phyloP scores from a whole-genome alignment of 169 alveolate species.

The Babesia sp. region DNA sequence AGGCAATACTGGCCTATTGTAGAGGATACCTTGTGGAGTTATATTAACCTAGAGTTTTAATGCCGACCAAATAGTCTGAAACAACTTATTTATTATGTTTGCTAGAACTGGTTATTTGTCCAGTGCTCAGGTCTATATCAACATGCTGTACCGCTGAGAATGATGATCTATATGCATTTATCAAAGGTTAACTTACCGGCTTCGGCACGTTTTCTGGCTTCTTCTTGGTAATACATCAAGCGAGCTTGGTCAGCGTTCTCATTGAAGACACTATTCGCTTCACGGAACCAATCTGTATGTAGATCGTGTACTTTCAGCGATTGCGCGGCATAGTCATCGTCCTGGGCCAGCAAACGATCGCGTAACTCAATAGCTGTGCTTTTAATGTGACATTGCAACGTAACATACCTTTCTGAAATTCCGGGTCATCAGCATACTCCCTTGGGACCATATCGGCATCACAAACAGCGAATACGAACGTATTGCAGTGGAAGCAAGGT shows the following conservation, averaged over 20 bases:
- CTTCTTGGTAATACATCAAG: slow-evolving; percentile 27
- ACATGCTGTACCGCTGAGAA: slow-evolving; percentile 27
- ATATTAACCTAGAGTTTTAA: too few species aligned
- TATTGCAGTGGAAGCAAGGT: slow-evolving; percentile 54
- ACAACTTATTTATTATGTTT: not conserved
- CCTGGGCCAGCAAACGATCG: slow-evolving; percentile 37
- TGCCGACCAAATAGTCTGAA: too few species aligned
- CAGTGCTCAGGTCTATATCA: slow-evolving; percentile 55
- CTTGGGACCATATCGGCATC: slow-evolving; percentile 20
- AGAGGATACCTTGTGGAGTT: too few species aligned
- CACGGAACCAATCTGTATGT: slow-evolving; percentile 61
- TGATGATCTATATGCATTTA: not conserved
- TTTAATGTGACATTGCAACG: not conserved
- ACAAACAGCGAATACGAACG: slow-evolving; percentile 20
- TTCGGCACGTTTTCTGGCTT: slow-evolving; percentile 20
- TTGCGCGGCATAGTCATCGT: slow-evolving; percentile 11
- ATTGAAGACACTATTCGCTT: slow-evolving; percentile 35
- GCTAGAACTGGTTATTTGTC: slow-evolving; percentile 2
- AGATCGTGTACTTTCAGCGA: slow-evolving; percentile 47
- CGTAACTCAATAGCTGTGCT: slow-evolving; percentile 32
- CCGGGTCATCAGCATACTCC: slow-evolving; percentile 40
- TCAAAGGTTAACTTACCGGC: slow-evolving; percentile 5
- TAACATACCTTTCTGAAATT: slow-evolving; percentile 23
- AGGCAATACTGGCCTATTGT: too few species aligned
- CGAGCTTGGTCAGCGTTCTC: slow-evolving; percentile 42